Percentiles rank a stretch among this genome's conserved stretches.
These are phyloP conservation scores for Corymbia calophylla DNA, from an alignment of 441 rosid genomes.

Conservation along the genomic window DNA sequence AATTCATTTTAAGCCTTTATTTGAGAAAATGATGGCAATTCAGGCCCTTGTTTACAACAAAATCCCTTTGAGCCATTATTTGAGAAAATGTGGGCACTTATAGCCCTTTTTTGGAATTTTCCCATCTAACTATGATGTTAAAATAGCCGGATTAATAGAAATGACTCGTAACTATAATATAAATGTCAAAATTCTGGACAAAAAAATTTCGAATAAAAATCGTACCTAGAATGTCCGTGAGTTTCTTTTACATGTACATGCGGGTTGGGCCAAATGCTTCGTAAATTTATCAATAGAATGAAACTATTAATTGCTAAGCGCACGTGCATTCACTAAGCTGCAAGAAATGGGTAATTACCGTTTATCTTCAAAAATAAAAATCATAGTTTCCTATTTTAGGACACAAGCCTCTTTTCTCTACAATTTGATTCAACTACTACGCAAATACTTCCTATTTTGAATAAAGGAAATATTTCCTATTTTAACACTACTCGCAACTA, in stretches of 20 bases:
- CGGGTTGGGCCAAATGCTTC: neutral
- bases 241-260: neutral
- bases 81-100: too few species aligned
- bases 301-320: neutral
- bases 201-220: neutral
- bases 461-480: neutral
- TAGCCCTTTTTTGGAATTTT: too few species aligned
- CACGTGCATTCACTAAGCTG: neutral
- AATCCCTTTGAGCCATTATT: too few species aligned
- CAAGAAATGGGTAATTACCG: neutral
- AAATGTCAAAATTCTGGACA: neutral
- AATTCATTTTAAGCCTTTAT: too few species aligned
- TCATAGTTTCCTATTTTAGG: neutral
- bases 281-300: neutral
- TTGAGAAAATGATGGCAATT: too few species aligned
- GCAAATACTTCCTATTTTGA: neutral
- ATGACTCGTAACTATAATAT: fast-evolving
- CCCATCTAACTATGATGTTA: neutral
- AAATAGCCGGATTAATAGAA: neutral
- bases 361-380: neutral
- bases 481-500: neutral
- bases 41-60: too few species aligned
- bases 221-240: fast-evolving
- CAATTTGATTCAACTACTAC: neutral
- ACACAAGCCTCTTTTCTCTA: neutral